phyloP scores from a whole-genome alignment of 2,329 filamentous ascomycete genomes.

The Ceratocystis destructans region DNA sequence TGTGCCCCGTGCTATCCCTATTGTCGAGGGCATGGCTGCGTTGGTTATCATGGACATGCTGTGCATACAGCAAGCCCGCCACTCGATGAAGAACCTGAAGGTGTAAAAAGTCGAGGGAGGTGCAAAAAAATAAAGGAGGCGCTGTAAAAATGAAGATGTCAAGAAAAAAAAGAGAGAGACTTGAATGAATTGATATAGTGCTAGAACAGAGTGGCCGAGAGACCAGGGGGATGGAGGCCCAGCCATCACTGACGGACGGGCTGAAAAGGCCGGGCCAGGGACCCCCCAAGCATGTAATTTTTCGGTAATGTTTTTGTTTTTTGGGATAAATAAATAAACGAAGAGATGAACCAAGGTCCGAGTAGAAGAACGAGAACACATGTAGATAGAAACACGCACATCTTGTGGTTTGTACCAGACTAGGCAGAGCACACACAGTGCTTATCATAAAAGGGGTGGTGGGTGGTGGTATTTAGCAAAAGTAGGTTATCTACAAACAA shows the following conservation, averaged over 20 bases:
- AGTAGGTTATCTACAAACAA: conserved; percentile 5
- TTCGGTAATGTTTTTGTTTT: conserved; percentile 1
- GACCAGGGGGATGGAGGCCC: neutral
- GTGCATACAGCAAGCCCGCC: conserved; percentile 60
- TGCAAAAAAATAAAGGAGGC: neutral
- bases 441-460: neutral
- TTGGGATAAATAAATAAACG: conserved; percentile 6
- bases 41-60: conserved; percentile 77
- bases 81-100: conserved; percentile 22
- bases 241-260: too few relatives aligned
- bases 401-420: neutral
- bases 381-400: neutral
- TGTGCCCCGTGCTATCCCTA: conserved; percentile 72
- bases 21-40: conserved; percentile 84
- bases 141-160: conserved; percentile 2
- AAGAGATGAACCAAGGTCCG: conserved; percentile 1
- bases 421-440: neutral
- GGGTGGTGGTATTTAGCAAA: neutral
- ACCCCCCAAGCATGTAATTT: conserved; percentile 1
- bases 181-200: neutral
- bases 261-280: neutral
- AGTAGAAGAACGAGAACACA: neutral
- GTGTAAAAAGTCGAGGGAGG: conserved; percentile 16
- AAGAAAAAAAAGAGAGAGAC: neutral
- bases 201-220: neutral